phyloP scores from a whole-genome alignment of 2,329 filamentous ascomycete genomes.

The Alternaria alternata region DNA sequence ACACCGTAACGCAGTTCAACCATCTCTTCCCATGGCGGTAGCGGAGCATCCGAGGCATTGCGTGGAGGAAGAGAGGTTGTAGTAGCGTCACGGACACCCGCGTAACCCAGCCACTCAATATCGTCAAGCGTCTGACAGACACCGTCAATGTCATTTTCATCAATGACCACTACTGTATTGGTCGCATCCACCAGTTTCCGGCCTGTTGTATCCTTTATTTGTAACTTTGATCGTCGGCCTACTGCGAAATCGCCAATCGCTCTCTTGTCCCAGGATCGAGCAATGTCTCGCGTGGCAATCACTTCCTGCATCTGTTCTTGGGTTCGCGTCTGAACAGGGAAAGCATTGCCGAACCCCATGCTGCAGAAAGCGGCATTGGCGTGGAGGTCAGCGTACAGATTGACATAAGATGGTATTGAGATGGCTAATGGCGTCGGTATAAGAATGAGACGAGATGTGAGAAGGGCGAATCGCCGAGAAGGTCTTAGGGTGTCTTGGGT shows the following conservation, averaged over 20 bases:
- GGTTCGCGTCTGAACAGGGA: slow-evolving; percentile 4
- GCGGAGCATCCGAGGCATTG: slow-evolving; percentile 8
- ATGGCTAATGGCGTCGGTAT: slow-evolving; percentile 6
- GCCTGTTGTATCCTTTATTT: not conserved
- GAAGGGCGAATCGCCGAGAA: not conserved
- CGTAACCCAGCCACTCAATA: slow-evolving; percentile 27
- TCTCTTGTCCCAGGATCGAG: slow-evolving; percentile 18
- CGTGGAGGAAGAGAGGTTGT: slow-evolving; percentile 25
- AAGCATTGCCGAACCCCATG: slow-evolving; percentile 1
- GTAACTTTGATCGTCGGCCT: slow-evolving; percentile 11
- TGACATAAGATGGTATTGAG: not conserved
- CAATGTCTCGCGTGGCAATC: slow-evolving; percentile 23
- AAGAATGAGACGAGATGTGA: slow-evolving; percentile 5
- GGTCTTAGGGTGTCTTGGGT: not conserved
- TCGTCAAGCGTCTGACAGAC: not conserved
- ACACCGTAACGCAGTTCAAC: slow-evolving; percentile 30
- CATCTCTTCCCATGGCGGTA: slow-evolving; percentile 28
- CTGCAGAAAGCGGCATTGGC: not conserved
- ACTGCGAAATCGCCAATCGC: slow-evolving; percentile 26
- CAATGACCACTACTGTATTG: not conserved
- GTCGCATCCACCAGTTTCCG: not conserved
- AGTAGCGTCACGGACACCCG: slow-evolving; percentile 27
- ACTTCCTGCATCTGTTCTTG: slow-evolving; percentile 16
- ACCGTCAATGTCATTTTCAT: not conserved
- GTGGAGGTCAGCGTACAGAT: slow-evolving; percentile 5